Base-by-base conservation (phyloP, 129 eudicot genomes). In the Chrysanthemum lavandulifolium region DNA sequence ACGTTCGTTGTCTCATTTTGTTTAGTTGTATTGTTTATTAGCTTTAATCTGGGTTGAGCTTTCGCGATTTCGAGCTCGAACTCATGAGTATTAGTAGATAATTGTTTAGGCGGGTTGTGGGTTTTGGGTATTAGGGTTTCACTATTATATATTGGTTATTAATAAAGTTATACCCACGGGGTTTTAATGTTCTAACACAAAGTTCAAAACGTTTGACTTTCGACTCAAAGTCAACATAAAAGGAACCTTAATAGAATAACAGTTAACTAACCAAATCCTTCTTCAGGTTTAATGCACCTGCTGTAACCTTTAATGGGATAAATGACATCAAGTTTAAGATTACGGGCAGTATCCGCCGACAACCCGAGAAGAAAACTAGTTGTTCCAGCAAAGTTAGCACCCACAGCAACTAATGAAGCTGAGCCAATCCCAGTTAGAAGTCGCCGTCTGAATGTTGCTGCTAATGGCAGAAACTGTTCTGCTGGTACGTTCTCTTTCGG, bases 291-390 rank as follows among this genome's bases (percentile, higher is more conserved):
- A 69, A 86, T 78, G 86, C 91, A 95, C 27, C 99, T 72, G 51
- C 81, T 81, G 77, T 77, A 95, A 6, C 99, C 99, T 60, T 83
- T 80, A 65, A 95, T 68, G 2, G 97, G 91, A 77, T 90, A 95
- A 47, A 95, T 81, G 67, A 86, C 97, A 69, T 95, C 99, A 74
- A 95, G 83, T 82, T 95, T 95, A 2, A 95, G 81, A 72, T 60
- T 81, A 78, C 99, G 87, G 65, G 85, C 79, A 71, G 55, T 57
- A 0, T 90, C 97, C 51, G 99, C 94, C 18, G 86, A 84, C 58
- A 84, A 78, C 1, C 97, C 94, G 6, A 95, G 92, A 43, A 95
- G 86, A 62, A 88, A 90, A 69, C 99, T 95, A 6, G 99, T 90
- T 16, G 90, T 76, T 8, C 99, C 96, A 65, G 86, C 85, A 57